These are phyloP conservation scores for Leccinum boreale DNA, from an alignment of 768 basidiomycete genomes.

Conservation along the genomic window DNA sequence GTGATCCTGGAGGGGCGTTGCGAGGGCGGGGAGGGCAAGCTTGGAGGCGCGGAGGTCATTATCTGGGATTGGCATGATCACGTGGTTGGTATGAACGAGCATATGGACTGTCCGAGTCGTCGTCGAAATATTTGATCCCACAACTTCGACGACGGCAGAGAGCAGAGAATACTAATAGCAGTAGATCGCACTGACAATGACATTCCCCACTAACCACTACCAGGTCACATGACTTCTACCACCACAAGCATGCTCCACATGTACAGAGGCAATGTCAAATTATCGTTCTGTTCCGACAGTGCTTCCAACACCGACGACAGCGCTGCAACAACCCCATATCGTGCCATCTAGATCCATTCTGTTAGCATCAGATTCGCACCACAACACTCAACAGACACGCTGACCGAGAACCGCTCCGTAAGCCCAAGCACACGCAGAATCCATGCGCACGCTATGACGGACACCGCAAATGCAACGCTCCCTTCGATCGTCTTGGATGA, in stretches of 20 bases:
- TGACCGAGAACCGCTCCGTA: constrained; percentile 77
- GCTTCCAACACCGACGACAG: constrained; percentile 82
- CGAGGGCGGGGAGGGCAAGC: constrained; percentile 16
- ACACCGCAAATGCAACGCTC: constrained; percentile 73
- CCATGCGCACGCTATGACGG: constrained; percentile 69
- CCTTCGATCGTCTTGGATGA: constrained; percentile 92
- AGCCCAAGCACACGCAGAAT: constrained; percentile 67
- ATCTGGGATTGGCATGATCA: constrained; percentile 29
- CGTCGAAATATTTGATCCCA: not conserved
- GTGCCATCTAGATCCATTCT: constrained; percentile 47
- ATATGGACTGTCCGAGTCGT: not conserved
- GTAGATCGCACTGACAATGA: not conserved
- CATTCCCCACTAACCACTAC: constrained; percentile 21
- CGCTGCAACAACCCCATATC: constrained; percentile 63
- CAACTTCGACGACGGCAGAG: not conserved
- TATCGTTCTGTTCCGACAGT: constrained; percentile 94
- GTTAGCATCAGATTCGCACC: constrained; percentile 16
- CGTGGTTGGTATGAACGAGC: constrained; percentile 8
- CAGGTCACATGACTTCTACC: constrained; percentile 30
- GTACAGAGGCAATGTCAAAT: constrained; percentile 92
- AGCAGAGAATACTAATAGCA: not conserved
- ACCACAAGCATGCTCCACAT: constrained; percentile 88
- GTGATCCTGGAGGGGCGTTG: constrained; percentile 21
- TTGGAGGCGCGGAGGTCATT: constrained; percentile 15
- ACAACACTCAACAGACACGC: constrained; percentile 2